Conservation (phyloP, 2,329 filamentous ascomycete species). For the Nothomitra cinnamomea region DNA sequence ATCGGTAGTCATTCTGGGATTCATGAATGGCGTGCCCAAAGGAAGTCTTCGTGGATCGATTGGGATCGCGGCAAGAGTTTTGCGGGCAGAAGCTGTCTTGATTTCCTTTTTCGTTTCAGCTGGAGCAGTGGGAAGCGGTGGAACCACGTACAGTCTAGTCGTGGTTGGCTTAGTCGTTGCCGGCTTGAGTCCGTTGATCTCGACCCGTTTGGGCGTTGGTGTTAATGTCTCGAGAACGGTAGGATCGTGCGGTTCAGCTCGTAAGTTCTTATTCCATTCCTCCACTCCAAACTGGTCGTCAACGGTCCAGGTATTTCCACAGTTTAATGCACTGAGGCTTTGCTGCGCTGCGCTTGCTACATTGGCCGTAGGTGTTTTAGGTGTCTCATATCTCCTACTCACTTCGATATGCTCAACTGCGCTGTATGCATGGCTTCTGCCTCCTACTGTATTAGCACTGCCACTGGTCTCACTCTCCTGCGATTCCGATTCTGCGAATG, state of each 20-base stretch:
- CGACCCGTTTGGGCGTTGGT: neutral
- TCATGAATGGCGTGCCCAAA: neutral
- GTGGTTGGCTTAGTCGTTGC: neutral
- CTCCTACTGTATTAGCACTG: neutral
- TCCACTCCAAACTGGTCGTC: slow-evolving; percentile 1
- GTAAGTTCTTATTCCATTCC: slow-evolving; percentile 3
- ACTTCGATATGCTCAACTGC: neutral
- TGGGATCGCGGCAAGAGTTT: neutral
- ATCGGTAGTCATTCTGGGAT: neutral
- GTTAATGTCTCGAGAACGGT: neutral
- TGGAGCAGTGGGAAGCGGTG: neutral
- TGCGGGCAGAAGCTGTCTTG: neutral
- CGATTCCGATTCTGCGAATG: neutral
- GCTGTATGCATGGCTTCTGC: neutral
- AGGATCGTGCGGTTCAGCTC: neutral
- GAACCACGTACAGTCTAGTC: neutral
- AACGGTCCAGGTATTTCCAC: neutral
- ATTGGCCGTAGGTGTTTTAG: neutral
- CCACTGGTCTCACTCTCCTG: neutral
- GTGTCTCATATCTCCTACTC: neutral
- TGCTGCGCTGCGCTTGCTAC: neutral
- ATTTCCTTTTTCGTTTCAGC: neutral
- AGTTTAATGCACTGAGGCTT: neutral
- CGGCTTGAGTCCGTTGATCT: neutral
- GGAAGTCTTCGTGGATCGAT: neutral